These are phyloP conservation scores for Suillus subaureus DNA, from an alignment of 768 basidiomycete genomes.

Conservation along the genomic window DNA sequence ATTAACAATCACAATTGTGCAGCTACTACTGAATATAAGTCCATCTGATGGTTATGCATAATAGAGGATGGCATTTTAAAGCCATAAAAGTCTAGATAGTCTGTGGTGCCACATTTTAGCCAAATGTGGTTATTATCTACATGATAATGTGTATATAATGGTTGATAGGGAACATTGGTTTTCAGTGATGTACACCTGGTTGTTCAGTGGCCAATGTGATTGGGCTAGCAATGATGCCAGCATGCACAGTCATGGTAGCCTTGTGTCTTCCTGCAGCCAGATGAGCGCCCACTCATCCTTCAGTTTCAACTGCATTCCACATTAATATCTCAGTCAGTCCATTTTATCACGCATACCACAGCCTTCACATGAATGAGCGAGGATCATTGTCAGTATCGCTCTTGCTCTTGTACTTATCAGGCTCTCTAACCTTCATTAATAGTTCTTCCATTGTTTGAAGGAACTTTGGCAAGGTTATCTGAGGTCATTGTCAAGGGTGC, in stretches of 20 bases:
- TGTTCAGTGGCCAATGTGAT: no score
- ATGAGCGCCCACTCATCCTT: no score
- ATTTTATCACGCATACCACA: no score
- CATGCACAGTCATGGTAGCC: no score
- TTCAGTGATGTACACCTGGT: background rate
- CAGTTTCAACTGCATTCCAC: no score
- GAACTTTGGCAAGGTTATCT: background rate
- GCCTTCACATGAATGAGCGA: no score
- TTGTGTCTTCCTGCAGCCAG: no score
- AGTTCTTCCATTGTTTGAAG: background rate
- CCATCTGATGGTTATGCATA: background rate
- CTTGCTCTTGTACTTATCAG: no score
- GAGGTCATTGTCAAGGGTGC: background rate
- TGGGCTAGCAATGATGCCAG: no score
- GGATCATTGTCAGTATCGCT: no score
- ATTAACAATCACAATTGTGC: background rate
- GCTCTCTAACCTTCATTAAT: no score
- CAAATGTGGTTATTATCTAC: background rate
- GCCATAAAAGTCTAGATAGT: background rate
- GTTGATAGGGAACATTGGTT: background rate
- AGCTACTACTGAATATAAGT: background rate
- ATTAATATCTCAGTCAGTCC: no score
- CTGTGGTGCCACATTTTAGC: background rate
- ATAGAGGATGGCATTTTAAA: background rate
- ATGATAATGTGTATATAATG: conserved; percentile 1